Evolutionary conservation across 441 rosid species (phyloP), one percentile per base, ranked within the genome.

Genomic region (Gossypium schwendimanii): DNA sequence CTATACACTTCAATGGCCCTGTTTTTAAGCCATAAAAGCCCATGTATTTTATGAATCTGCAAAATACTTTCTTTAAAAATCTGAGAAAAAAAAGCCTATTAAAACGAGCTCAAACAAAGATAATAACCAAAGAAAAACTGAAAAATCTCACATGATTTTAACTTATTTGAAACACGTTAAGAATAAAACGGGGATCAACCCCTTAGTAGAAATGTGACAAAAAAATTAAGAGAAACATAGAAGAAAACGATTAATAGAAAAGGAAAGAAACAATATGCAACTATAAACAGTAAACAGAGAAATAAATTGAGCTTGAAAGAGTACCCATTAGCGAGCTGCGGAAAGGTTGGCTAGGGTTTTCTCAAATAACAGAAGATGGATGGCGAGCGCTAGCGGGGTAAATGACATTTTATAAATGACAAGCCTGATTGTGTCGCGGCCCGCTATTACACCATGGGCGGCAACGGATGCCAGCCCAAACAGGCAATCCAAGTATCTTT

Each of bases 81-180:
- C 24, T 7, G 33, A 10, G 12, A 11, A 24, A 58, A 58, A 5
- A 21, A 21, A 21, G 0, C 64, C 91, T 80, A 88, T 44, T 11
- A 10, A 58, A 57, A 23, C 26, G 9, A 23, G 36, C 12, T 58
- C 6, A 59, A 24, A 2, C 24, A 26, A 4, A 6, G 20, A 28
- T 28, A 26, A 14, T 26, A 24, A 59, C 4, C 7, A 14, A 26
- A 84, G 11, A 59, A 4, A 39, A 17, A 18, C 4, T 9, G 17
- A 17, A 8, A 28, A 64, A 64, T 64, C 69, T 41, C 4, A 20
- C 39, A 20, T 41, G 31, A 64, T 64, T 28, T 11, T 15, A 41
- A 20, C n/a, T 39, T 18, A 63, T 11, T 63, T 63, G 3, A 36
- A 18, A 17, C 2, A 0, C 24, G 10, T 63, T 14, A 49, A 36